phyloP scores from a whole-genome alignment of 257 asterid genomes.

The Solanum tacnaense region DNA sequence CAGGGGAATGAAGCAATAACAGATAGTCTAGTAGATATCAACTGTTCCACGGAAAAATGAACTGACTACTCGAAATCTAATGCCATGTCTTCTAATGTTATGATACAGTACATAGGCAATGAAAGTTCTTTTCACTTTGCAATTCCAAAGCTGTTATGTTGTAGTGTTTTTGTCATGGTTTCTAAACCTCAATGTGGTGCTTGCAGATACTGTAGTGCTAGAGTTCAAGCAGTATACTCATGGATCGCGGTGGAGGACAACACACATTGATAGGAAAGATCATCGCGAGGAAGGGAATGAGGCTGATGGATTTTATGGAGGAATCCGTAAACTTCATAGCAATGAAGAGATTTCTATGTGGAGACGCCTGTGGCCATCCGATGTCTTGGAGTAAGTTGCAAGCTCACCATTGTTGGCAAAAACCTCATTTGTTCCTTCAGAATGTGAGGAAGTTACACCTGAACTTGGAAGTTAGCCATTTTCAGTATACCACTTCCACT shows the following conservation, averaged over 20 bases:
- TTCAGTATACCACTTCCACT: not conserved
- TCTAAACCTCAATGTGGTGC: not conserved
- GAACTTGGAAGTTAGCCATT: not conserved
- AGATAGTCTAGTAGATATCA: not conserved
- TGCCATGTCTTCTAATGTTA: not conserved
- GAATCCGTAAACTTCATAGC: slow-evolving; percentile 41
- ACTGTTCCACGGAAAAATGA: not conserved
- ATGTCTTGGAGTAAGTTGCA: slow-evolving; percentile 42
- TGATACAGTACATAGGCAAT: not conserved
- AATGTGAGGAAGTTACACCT: not conserved
- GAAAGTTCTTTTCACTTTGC: not conserved
- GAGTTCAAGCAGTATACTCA: slow-evolving; percentile 78
- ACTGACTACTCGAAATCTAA: not conserved
- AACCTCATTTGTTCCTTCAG: not conserved
- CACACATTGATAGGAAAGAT: slow-evolving; percentile 45
- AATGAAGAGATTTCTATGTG: slow-evolving; percentile 48
- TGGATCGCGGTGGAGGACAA: slow-evolving; percentile 75
- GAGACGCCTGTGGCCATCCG: slow-evolving; percentile 62
- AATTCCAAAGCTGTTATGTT: not conserved
- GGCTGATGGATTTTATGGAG: slow-evolving; percentile 69
- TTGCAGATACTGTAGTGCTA: slow-evolving; percentile 50
- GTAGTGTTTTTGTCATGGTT: not conserved
- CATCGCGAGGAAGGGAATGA: slow-evolving; percentile 76
- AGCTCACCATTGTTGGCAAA: not conserved
- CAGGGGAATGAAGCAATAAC: not conserved